These are phyloP conservation scores for Pestalotiopsis sp. DNA, from an alignment of 2,329 filamentous ascomycete species.

Conservation along the genomic window DNA sequence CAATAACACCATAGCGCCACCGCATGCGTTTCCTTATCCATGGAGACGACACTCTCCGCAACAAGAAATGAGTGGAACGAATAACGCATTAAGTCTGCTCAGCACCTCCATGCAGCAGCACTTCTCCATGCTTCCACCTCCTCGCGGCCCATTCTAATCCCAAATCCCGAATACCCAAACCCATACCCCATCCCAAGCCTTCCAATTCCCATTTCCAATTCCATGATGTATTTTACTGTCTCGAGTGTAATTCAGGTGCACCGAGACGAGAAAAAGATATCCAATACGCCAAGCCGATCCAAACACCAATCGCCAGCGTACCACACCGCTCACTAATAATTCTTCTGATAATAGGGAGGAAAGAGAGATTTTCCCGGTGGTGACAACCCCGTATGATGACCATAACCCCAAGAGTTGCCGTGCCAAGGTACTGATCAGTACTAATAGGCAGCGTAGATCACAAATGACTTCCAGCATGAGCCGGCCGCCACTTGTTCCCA, in stretches of 20 bases:
- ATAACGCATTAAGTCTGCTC: not conserved
- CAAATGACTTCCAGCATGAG: not conserved
- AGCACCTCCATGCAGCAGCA: not conserved
- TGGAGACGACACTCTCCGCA: not conserved
- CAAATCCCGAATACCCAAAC: not conserved
- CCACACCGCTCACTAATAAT: not conserved
- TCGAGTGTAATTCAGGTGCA: not conserved
- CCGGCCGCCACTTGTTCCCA: conserved; percentile 1
- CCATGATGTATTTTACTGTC: not conserved
- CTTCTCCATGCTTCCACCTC: not conserved
- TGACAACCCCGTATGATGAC: not conserved
- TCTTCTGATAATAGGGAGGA: not conserved
- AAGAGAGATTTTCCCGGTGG: not conserved
- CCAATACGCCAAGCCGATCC: conserved; percentile 2
- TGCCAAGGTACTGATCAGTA: not conserved
- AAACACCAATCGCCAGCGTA: conserved; percentile 8
- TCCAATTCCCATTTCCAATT: not conserved
- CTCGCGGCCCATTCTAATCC: not conserved
- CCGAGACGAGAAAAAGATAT: conserved; percentile 7
- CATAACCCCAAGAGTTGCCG: not conserved
- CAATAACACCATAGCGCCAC: not conserved
- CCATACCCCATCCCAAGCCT: not conserved
- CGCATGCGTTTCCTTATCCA: not conserved
- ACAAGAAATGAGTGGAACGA: not conserved
- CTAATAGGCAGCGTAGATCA: not conserved